phyloP scores from a whole-genome alignment of 768 basidiomycete species.

The Auricularia sp. region DNA sequence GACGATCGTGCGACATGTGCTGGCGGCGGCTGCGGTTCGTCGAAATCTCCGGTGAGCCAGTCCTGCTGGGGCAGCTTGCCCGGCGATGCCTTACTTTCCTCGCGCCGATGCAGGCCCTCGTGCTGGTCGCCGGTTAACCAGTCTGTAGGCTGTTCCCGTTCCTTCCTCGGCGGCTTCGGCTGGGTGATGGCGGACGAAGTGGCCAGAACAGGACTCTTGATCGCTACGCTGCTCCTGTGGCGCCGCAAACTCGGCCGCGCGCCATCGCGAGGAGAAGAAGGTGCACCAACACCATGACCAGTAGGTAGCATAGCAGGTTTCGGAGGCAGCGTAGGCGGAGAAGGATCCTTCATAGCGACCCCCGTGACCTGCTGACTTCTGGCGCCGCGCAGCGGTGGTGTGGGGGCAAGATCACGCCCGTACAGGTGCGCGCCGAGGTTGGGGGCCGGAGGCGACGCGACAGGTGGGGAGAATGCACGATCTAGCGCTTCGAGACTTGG shows the following conservation, averaged over 20 bases:
- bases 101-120: neutral
- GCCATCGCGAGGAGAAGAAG: constrained; percentile 4
- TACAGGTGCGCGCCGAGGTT: neutral
- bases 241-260: constrained; percentile 39
- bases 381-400: neutral
- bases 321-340: neutral
- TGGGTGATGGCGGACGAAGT: neutral
- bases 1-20: neutral
- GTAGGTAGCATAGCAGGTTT: neutral
- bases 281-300: constrained; percentile 3
- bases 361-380: constrained; percentile 42
- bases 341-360: constrained; percentile 36
- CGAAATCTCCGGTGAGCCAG: constrained; percentile 63
- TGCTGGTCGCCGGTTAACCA: constrained; percentile 4
- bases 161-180: constrained; percentile 5
- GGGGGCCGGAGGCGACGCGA: constrained; percentile 1
- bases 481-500: constrained; percentile 84
- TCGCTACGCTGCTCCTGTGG: constrained; percentile 38
- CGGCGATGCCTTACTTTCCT: neutral
- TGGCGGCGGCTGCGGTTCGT: constrained; percentile 20
- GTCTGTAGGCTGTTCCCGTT: neutral
- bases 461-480: constrained; percentile 32
- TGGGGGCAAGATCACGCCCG: neutral
- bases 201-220: constrained; percentile 25
- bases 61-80: constrained; percentile 31